A percentile compares a stretch with the other conserved stretches of the same genome.
These are phyloP conservation scores for Penicillium sp. DNA, from an alignment of 2,329 filamentous ascomycete species.

Conservation along the genomic window DNA sequence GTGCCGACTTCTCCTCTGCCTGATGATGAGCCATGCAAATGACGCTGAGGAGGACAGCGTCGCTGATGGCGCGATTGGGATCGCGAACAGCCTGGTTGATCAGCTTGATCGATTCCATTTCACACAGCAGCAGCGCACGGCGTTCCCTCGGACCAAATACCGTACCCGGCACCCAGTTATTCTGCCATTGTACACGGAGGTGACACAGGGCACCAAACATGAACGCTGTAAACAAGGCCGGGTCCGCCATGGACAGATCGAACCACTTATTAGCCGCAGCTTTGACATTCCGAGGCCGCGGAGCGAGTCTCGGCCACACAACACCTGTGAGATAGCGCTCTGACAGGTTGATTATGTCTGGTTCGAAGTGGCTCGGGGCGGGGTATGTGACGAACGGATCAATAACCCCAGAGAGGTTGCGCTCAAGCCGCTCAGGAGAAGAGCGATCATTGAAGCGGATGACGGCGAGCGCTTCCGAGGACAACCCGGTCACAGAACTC, in stretches of 20 bases:
- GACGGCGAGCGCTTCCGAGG: neutral
- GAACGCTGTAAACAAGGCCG: constrained; percentile 32
- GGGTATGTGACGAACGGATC: constrained; percentile 32
- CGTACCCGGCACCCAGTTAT: constrained; percentile 20
- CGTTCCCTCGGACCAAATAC: constrained; percentile 24
- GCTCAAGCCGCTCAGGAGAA: constrained; percentile 22
- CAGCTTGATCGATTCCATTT: constrained; percentile 35
- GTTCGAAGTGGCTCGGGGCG: constrained; percentile 18
- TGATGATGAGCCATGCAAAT: constrained; percentile 37
- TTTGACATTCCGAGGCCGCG: constrained; percentile 1
- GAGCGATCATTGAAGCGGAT: constrained; percentile 6
- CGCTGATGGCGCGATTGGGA: constrained; percentile 29
- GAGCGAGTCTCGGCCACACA: constrained; percentile 31
- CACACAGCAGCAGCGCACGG: constrained; percentile 24
- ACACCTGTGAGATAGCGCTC: constrained; percentile 24
- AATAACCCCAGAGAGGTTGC: constrained; percentile 18
- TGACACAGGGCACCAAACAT: constrained; percentile 34
- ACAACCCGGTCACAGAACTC: neutral
- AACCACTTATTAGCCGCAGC: constrained; percentile 26
- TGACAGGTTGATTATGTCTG: constrained; percentile 23
- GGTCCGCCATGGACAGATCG: constrained; percentile 28
- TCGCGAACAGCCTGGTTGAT: constrained; percentile 36
- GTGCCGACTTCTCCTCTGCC: constrained; percentile 18
- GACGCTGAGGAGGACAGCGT: constrained; percentile 37
- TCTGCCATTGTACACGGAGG: constrained; percentile 31